Evolutionary conservation across 257 asterid species (phyloP).

Genomic region (Orobanche coerulescens): DNA sequence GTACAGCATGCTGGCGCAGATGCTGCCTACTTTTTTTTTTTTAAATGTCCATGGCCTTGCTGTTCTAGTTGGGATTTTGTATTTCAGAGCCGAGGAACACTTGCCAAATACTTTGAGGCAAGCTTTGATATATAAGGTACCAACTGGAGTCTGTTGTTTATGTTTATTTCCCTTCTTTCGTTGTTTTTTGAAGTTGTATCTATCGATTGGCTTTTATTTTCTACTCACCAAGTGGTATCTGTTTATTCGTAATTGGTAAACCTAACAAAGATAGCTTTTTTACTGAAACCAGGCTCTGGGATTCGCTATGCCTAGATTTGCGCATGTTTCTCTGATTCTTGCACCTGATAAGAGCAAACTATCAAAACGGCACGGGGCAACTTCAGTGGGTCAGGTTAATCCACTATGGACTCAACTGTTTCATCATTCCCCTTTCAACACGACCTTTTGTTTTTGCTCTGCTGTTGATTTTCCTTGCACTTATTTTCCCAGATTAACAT

Average conservation of each 20-base stretch:
- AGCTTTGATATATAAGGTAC: slow-evolving; percentile 83
- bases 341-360: slow-evolving; percentile 97
- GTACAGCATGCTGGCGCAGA: background rate
- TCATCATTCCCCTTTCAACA: slow-evolving; percentile 7
- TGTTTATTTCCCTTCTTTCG: slow-evolving; percentile 7
- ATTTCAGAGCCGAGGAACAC: slow-evolving; percentile 94
- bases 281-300: slow-evolving; percentile 63
- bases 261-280: slow-evolving; percentile 25
- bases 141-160: background rate
- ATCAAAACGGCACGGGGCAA: slow-evolving; percentile 96
- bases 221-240: slow-evolving; percentile 3
- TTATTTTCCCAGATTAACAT: slow-evolving; percentile 18
- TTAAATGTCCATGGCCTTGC: slow-evolving; percentile 15
- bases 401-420: slow-evolving; percentile 11
- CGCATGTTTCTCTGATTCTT: slow-evolving; percentile 90
- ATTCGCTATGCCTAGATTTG: slow-evolving; percentile 79
- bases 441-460: background rate
- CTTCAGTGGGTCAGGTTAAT: slow-evolving; percentile 97
- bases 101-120: slow-evolving; percentile 95
- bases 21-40: slow-evolving; percentile 8
- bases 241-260: slow-evolving; percentile 19
- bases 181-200: slow-evolving; percentile 18
- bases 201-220: slow-evolving; percentile 14
- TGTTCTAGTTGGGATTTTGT: slow-evolving; percentile 23
- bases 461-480: slow-evolving; percentile 10